These are phyloP conservation scores for Pseudoneurospora amorphoporcata DNA, from an alignment of 495 filamentous ascomycete species.

Conservation along the genomic window DNA sequence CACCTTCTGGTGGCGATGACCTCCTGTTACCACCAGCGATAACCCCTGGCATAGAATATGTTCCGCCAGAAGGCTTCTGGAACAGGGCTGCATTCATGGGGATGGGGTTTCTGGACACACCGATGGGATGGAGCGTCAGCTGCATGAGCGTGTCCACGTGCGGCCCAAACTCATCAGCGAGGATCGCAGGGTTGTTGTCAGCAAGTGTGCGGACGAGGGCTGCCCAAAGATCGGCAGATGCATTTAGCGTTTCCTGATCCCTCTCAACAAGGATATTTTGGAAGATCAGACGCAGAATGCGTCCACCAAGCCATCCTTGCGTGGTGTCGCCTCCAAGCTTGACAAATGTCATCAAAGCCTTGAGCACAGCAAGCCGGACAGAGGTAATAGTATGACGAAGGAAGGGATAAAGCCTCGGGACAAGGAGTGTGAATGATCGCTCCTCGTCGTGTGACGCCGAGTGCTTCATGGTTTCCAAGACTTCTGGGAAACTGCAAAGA, in stretches of 20 bases:
- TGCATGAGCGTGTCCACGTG: conserved; percentile 69
- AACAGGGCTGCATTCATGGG: conserved; percentile 84
- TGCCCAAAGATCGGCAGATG: conserved; percentile 80
- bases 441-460: conserved; percentile 76
- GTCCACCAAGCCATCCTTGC: conserved; percentile 86
- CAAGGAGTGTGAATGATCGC: conserved; percentile 81
- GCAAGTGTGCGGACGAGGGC: conserved; percentile 62
- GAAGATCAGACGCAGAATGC: conserved; percentile 76
- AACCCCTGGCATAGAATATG: conserved; percentile 47
- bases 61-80: conserved; percentile 85
- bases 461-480: conserved; percentile 84
- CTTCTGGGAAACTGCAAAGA: conserved; percentile 87
- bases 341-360: conserved; percentile 86
- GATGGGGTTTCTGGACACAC: conserved; percentile 76
- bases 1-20: conserved; percentile 48
- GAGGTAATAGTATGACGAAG: conserved; percentile 93
- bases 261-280: conserved; percentile 93
- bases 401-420: conserved; percentile 92
- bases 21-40: conserved; percentile 40
- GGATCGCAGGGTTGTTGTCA: conserved; percentile 41
- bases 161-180: conserved; percentile 54
- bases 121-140: conserved; percentile 79
- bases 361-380: conserved; percentile 83
- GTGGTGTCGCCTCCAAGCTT: conserved; percentile 73
- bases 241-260: conserved; percentile 59